A percentile compares a stretch with the other conserved stretches of the same genome.
Evolutionary conservation across 208 protist species (phyloP).

Genomic region (Wallacemonas sp.): DNA sequence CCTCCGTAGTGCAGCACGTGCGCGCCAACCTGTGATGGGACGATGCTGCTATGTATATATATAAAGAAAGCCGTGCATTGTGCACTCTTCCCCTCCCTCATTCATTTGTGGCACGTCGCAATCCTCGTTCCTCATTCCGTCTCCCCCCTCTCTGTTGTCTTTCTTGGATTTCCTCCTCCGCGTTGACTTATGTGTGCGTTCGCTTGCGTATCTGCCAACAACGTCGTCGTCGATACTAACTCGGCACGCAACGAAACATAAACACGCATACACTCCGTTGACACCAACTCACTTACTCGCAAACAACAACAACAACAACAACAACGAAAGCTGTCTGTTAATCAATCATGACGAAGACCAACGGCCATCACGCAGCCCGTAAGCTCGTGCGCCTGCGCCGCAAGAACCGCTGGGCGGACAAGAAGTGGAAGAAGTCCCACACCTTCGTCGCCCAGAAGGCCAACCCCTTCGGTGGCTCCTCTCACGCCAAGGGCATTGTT

Average conservation of each 20-base stretch:
- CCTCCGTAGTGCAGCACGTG: background rate
- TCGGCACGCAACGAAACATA: background rate
- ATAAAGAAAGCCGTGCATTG: too few species aligned
- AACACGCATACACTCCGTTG: background rate
- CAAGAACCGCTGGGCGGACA: constrained; percentile 97
- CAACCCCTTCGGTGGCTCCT: constrained; percentile 98
- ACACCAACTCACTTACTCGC: background rate
- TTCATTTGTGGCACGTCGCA: too few species aligned
- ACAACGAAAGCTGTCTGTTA: constrained; percentile 1
- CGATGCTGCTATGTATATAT: too few species aligned
- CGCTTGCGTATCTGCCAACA: too few species aligned
- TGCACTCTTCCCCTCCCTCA: too few species aligned
- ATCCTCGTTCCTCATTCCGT: too few species aligned
- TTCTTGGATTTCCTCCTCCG: too few species aligned
- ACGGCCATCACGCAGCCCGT: constrained; percentile 87
- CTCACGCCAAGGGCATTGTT: constrained; percentile 99
- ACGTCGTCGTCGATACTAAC: too few species aligned
- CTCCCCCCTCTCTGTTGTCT: too few species aligned
- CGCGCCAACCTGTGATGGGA: background rate
- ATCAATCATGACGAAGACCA: constrained; percentile 12
- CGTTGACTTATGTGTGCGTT: too few species aligned
- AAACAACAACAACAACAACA: constrained; percentile 10
- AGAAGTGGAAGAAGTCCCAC: constrained; percentile 98
- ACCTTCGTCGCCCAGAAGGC: constrained; percentile 96
- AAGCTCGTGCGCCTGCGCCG: constrained; percentile 95